phyloP scores from a whole-genome alignment of 2,329 filamentous ascomycete genomes.

The Colletotrichum theobromicola region DNA sequence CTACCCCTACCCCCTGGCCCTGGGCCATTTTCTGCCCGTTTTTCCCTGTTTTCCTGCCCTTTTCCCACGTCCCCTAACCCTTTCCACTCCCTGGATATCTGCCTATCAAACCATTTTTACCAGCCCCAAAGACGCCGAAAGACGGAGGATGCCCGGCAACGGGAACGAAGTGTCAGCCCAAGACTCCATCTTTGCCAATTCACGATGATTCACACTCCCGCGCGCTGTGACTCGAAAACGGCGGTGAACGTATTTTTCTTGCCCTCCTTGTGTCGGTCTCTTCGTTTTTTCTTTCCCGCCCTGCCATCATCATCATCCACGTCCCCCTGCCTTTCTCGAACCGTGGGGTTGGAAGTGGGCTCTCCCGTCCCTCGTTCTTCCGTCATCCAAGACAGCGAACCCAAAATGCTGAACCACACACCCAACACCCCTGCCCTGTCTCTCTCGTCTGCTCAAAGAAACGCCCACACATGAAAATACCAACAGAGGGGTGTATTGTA shows the following conservation, averaged over 20 bases:
- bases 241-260: slow-evolving; percentile 6
- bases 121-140: not conserved
- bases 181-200: slow-evolving; percentile 12
- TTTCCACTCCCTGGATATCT: too few relatives aligned
- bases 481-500: not conserved
- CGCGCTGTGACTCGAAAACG: slow-evolving; percentile 16
- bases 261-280: not conserved
- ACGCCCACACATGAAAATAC: not conserved
- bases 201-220: slow-evolving; percentile 14
- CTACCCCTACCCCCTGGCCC: not conserved
- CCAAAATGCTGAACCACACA: not conserved
- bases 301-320: not conserved
- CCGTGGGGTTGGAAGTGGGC: slow-evolving; percentile 1
- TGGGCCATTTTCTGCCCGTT: not conserved
- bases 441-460: not conserved
- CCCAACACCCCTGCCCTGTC: not conserved
- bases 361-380: not conserved
- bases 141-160: not conserved
- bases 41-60: slow-evolving; percentile 4
- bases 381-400: slow-evolving; percentile 13
- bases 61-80: not conserved
- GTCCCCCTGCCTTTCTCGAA: not conserved
- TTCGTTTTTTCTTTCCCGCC: not conserved
- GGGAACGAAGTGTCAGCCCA: not conserved
- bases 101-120: not conserved